Percentiles rank a stretch among this genome's conserved stretches.
Evolutionary conservation across 2,329 filamentous ascomycete species (phyloP).

Genomic region (Diaporthe citri): DNA sequence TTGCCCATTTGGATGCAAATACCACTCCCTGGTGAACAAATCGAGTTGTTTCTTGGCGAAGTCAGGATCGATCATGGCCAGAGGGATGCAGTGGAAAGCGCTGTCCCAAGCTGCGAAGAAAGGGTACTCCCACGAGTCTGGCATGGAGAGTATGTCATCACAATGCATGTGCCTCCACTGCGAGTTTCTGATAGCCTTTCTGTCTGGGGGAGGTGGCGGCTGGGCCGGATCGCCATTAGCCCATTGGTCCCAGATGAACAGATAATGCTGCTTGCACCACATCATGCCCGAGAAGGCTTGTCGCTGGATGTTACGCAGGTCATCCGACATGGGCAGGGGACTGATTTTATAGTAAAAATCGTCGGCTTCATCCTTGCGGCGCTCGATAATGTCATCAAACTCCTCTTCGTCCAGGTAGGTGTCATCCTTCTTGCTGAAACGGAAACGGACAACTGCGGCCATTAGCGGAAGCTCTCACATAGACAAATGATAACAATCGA

Average conservation of each 20-base stretch:
- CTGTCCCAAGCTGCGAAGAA: slow-evolving; percentile 99
- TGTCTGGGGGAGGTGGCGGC: slow-evolving; percentile 84
- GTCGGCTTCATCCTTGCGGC: slow-evolving; percentile 88
- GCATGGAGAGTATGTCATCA: slow-evolving; percentile 97
- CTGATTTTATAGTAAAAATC: slow-evolving; percentile 96
- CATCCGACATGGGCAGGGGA: slow-evolving; percentile 92
- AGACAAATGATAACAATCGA: slow-evolving; percentile 59
- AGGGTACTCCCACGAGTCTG: slow-evolving; percentile 98
- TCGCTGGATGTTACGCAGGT: slow-evolving; percentile 93
- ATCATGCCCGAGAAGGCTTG: slow-evolving; percentile 97
- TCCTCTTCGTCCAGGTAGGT: slow-evolving; percentile 90
- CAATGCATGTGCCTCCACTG: slow-evolving; percentile 96
- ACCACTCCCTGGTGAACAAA: slow-evolving; percentile 96
- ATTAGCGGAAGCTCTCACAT: slow-evolving; percentile 1
- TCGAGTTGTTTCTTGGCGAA: slow-evolving; percentile 99
- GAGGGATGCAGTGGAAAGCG: slow-evolving; percentile 94
- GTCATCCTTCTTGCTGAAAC: slow-evolving; percentile 81
- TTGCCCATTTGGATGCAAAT: slow-evolving; percentile 97
- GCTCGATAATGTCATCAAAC: slow-evolving; percentile 91
- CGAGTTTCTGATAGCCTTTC: slow-evolving; percentile 85
- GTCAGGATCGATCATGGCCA: slow-evolving; percentile 97
- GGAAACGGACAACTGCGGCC: slow-evolving; percentile 83
- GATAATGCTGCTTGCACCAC: slow-evolving; percentile 98
- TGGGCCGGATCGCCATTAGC: slow-evolving; percentile 91
- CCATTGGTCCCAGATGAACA: slow-evolving; percentile 98